Conservation (phyloP, 1,284 basidiomycete species). For the Boletellus sp. region DNA sequence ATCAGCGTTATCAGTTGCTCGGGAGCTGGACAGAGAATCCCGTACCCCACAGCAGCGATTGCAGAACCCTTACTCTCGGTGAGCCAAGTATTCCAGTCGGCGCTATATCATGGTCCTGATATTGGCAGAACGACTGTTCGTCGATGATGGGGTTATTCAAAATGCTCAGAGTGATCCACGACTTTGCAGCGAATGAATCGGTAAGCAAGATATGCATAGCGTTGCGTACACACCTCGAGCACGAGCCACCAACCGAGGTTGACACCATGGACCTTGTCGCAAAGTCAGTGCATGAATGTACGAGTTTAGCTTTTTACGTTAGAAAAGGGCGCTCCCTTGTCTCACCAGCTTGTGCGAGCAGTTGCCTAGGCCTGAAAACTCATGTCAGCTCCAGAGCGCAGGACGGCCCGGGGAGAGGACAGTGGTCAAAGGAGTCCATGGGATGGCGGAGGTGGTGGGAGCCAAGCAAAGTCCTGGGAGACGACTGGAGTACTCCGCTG, state of each 20-base stretch:
- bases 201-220: not conserved
- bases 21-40: conserved; percentile 2
- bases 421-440: too few relatives aligned
- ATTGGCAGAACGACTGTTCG: conserved; percentile 81
- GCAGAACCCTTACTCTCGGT: conserved; percentile 71
- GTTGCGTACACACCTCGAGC: conserved; percentile 50
- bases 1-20: not conserved
- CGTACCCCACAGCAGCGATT: conserved; percentile 72
- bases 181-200: conserved; percentile 38
- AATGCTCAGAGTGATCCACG: conserved; percentile 85
- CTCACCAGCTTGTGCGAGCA: too few relatives aligned
- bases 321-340: too few relatives aligned
- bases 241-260: conserved; percentile 76
- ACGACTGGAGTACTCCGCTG: too few relatives aligned
- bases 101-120: conserved; percentile 52
- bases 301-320: too few relatives aligned
- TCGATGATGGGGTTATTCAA: conserved; percentile 67
- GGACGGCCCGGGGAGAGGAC: too few relatives aligned
- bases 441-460: too few relatives aligned
- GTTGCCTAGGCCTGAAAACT: too few relatives aligned
- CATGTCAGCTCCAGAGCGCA: too few relatives aligned
- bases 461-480: too few relatives aligned
- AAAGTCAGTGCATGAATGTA: conserved; percentile 34
- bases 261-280: conserved; percentile 51
- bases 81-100: conserved; percentile 74